Evolutionary conservation across 805 yeast genomes (phyloP), one percentile per base, ranked within the genome.

Genomic region (Zygosaccharomyces bailii): DNA sequence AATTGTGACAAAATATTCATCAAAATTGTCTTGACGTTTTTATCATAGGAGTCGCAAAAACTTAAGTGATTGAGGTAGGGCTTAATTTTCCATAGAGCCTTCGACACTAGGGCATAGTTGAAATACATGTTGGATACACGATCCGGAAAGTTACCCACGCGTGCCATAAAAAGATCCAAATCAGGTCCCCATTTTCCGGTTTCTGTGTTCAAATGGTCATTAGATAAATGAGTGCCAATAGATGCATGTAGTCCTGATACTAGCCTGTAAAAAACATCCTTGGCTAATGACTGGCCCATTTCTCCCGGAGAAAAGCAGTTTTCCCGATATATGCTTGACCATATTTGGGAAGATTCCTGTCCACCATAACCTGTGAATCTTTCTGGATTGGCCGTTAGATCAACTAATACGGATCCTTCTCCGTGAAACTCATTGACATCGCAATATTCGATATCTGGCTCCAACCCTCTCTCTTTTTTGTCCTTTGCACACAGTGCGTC

Each of bases 291-390:
- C 50, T 75, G 78, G 14, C 75, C 79, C 21, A 65, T 74, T 54
- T 64, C 72, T 35, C 54, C 57, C 2, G 55, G 46, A 5, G 81
- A 80, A 68, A 90, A 90, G 63, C 96, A 89, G 69, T 90, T 90
- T 56, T 93, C 96, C 34, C 79, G 82, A 65, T 93, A 93, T 21
- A 93, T 89, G 52, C 95, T 87, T 32, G 79, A 73, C 99, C 99
- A 93, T 37, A 93, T 87, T 60, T 84, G 88, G 53, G 83, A 80
- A 17, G 96, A 87, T 58, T 93, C 96, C 40, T 82, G 80, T 23
- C 99, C 99, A 24, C 89, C 85, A 60, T 93, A 93, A 0, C 99
- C 99, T 0, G 99, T 95, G 69, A 86, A 93, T 57, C 98, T 74
- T 66, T 93, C 99, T 0, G 96, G 96, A 60, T 95, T 95, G 43